Evolutionary conservation across 345 rosid genomes (phyloP), one percentile per base, ranked within the genome.

Genomic region (Citropsis articulata): DNA sequence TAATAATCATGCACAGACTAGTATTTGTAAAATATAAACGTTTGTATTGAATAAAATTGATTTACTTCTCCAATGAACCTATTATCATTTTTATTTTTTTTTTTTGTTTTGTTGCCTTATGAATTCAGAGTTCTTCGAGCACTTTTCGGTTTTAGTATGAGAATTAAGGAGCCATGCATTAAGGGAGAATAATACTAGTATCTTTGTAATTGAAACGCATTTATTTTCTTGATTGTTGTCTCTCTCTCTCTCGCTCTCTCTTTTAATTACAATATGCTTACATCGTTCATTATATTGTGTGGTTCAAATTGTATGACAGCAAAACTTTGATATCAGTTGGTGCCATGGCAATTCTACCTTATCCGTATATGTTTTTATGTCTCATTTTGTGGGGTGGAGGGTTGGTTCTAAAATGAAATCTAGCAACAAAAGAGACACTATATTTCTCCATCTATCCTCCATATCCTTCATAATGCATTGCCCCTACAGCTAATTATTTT

Each of bases 361-460:
- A 66, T 66, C 69, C 45, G 22, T 21, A 38, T 4, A 40, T 42
- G 56, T 24, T 38, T 68, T 24, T 68, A 24, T 68, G 31, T 38
- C 56, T 9, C 72, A 40, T n/a, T 69, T 38, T 68, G 72, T 38
- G 72, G 50, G 50, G 72, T 69, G 56, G 55, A 24, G 22, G 56
- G 56, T n/a, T 12, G 21, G 31, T 69, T 38, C 33, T 2, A 8
- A 69, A 40, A 40, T 40, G 21, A n/a, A 40, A 40, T 68, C 72
- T 42, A 42, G 2, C 40, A n/a, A 66, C 18, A 22, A 66, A 66
- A 1, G 71, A 67, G 48, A 67, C 36, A n/a, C 28, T 38, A n/a
- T 22, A 67, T 31, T 14, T 64, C 40, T 64, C 40, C 2, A 64
- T 64, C 67, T 3, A 31, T 33, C 40, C 31, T 19, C 19, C 42